Evolutionary conservation across 2,329 filamentous ascomycete species (phyloP).

Genomic region (Aspergillus sp.): DNA sequence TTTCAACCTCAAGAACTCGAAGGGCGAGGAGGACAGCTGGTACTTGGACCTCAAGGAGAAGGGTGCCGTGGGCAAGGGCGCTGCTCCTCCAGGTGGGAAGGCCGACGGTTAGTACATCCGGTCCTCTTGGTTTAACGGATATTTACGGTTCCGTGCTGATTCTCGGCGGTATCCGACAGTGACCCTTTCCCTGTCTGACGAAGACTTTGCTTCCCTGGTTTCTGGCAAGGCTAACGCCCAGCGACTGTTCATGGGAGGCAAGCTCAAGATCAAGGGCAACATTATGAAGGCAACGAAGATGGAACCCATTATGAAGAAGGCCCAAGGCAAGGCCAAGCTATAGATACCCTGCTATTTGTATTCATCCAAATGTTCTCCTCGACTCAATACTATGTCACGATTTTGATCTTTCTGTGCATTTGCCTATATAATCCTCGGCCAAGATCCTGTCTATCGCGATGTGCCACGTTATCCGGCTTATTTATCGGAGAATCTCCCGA

Average conservation of each 20-base stretch:
- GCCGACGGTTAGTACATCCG: constrained; percentile 65
- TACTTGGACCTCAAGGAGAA: constrained; percentile 93
- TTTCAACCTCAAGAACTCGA: constrained; percentile 87
- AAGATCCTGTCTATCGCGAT: not conserved
- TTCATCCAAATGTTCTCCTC: not conserved
- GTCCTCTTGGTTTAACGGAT: not conserved
- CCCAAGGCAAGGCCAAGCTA: constrained; percentile 80
- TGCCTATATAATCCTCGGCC: not conserved
- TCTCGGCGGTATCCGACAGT: constrained; percentile 52
- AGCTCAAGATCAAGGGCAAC: constrained; percentile 97
- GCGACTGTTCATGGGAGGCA: constrained; percentile 95
- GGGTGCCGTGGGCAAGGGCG: constrained; percentile 76
- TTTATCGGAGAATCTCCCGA: too few relatives aligned
- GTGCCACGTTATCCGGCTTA: not conserved
- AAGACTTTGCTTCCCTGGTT: constrained; percentile 82
- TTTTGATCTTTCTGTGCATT: not conserved
- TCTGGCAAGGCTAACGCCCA: constrained; percentile 90
- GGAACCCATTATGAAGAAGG: constrained; percentile 88
- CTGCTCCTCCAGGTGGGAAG: constrained; percentile 68
- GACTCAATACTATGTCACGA: not conserved
- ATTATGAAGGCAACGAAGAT: constrained; percentile 98
- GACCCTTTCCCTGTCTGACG: constrained; percentile 79
- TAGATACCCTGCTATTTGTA: constrained; percentile 47
- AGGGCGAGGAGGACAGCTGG: constrained; percentile 81
- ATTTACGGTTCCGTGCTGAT: not conserved